phyloP scores from a whole-genome alignment of 2,329 filamentous ascomycete genomes.

The Dactylellina leptospora region DNA sequence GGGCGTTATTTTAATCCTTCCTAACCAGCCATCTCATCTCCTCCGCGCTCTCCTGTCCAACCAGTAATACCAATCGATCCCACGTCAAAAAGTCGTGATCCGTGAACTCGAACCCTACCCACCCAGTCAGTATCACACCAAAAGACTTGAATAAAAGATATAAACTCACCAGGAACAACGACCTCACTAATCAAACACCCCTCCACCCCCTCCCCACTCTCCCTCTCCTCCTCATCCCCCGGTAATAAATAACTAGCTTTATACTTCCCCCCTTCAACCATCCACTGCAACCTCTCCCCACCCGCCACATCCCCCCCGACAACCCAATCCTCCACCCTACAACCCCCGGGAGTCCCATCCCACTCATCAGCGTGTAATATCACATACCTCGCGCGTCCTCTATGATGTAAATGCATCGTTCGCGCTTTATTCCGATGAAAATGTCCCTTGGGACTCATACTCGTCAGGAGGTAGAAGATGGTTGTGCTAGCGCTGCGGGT shows the following conservation, averaged over 20 bases:
- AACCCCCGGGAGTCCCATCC: slow-evolving; percentile 59
- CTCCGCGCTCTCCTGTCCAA: slow-evolving; percentile 65
- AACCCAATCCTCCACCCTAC: slow-evolving; percentile 70
- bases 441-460: slow-evolving; percentile 65
- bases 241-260: slow-evolving; percentile 66
- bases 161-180: slow-evolving; percentile 17
- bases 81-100: slow-evolving; percentile 73
- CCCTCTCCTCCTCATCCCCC: slow-evolving; percentile 57
- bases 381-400: slow-evolving; percentile 71
- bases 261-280: slow-evolving; percentile 74
- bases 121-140: background rate
- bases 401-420: slow-evolving; percentile 73
- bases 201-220: slow-evolving; percentile 58
- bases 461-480: slow-evolving; percentile 73
- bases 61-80: slow-evolving; percentile 65
- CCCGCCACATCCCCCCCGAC: slow-evolving; percentile 68
- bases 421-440: slow-evolving; percentile 69
- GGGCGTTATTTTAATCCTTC: too few species aligned
- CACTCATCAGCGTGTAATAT: slow-evolving; percentile 67
- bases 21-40: slow-evolving; percentile 60
- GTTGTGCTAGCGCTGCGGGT: slow-evolving; percentile 68
- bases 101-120: slow-evolving; percentile 71
- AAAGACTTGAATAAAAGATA: background rate
- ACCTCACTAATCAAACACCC: slow-evolving; percentile 63
- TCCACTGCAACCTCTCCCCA: slow-evolving; percentile 73